These are phyloP conservation scores for Curvularia lunata DNA, from an alignment of 2,329 filamentous ascomycete genomes.

Conservation along the genomic window DNA sequence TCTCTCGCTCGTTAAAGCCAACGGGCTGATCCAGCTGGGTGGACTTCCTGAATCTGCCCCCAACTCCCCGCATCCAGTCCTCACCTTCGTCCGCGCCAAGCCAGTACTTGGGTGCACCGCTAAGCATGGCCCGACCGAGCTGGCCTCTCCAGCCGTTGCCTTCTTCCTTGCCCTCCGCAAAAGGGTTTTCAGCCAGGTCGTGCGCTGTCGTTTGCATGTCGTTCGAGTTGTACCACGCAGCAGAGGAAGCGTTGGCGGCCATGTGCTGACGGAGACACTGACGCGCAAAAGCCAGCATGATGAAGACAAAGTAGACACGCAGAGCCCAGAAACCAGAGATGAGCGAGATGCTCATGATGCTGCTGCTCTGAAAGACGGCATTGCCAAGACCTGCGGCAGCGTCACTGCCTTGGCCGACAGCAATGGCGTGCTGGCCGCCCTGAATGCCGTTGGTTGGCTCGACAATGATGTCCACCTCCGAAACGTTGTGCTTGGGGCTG, in stretches of 20 bases:
- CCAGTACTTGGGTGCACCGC: slow-evolving; percentile 79
- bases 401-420: slow-evolving; percentile 51
- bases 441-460: slow-evolving; percentile 54
- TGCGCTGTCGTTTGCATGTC: slow-evolving; percentile 50
- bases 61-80: slow-evolving; percentile 71
- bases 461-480: slow-evolving; percentile 61
- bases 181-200: slow-evolving; percentile 69
- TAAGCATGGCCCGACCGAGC: slow-evolving; percentile 79
- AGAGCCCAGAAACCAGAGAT: slow-evolving; percentile 76
- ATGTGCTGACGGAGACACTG: slow-evolving; percentile 75
- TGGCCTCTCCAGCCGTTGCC: slow-evolving; percentile 81
- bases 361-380: slow-evolving; percentile 69
- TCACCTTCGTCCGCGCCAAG: slow-evolving; percentile 69
- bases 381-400: slow-evolving; percentile 62
- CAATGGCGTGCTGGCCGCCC: slow-evolving; percentile 61
- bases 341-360: slow-evolving; percentile 77
- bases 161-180: slow-evolving; percentile 71
- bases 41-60: slow-evolving; percentile 64
- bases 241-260: slow-evolving; percentile 51
- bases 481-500: slow-evolving; percentile 66
- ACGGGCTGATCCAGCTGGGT: slow-evolving; percentile 49
- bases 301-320: slow-evolving; percentile 80
- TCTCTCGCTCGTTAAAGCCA: slow-evolving; percentile 63
- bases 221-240: slow-evolving; percentile 51
- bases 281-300: slow-evolving; percentile 83